These are phyloP conservation scores for Amanita exitialis DNA, from an alignment of 768 basidiomycete genomes.

Conservation along the genomic window DNA sequence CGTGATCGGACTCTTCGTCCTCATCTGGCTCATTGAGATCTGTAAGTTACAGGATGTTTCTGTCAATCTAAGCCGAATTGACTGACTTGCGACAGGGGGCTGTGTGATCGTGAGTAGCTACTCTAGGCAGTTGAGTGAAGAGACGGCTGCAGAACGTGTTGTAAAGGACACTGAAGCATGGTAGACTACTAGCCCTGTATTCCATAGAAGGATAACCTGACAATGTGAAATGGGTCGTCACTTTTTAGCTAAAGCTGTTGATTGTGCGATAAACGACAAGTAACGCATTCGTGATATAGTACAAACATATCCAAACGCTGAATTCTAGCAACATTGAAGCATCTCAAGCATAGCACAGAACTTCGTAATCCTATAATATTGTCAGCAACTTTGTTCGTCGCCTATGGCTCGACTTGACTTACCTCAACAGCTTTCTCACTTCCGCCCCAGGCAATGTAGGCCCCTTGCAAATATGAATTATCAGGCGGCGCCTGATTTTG, in stretches of 20 bases:
- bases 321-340: conserved; percentile 4
- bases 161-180: conserved; percentile 36
- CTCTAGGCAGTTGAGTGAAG: conserved; percentile 33
- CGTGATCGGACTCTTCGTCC: conserved; percentile 29
- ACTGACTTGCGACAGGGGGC: conserved; percentile 23
- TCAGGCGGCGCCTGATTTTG: neutral
- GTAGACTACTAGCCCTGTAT: conserved; percentile 16
- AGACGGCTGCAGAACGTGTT: conserved; percentile 24
- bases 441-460: conserved; percentile 44
- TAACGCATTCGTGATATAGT: neutral
- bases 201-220: neutral
- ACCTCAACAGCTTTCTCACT: conserved; percentile 45
- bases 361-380: conserved; percentile 21
- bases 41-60: conserved; percentile 28
- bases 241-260: neutral
- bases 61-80: neutral
- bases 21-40: conserved; percentile 37
- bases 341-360: conserved; percentile 23
- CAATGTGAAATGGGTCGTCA: neutral
- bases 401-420: conserved; percentile 3
- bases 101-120: conserved; percentile 37
- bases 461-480: conserved; percentile 21
- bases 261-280: neutral
- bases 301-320: neutral
- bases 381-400: neutral